Base-by-base conservation (phyloP, 345 rosid species). In the Erysimum cheiranthoides region DNA sequence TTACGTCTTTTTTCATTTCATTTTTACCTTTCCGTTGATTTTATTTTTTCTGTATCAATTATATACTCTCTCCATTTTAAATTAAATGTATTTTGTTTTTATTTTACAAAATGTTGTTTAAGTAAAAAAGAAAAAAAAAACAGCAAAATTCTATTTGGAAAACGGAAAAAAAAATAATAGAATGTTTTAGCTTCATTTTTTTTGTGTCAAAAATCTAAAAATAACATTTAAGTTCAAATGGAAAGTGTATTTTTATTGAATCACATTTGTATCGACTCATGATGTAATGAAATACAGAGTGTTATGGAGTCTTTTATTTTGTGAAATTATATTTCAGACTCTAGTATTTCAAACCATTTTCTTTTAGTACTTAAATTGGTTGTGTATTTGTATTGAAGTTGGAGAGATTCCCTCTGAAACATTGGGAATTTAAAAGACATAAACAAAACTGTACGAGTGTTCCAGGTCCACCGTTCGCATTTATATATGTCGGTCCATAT, bases 341-440 rank as follows among this genome's bases (percentile, higher is more conserved):
- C 50, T 27, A 60, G 49, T n/a, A 21, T 30, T 28, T 54, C 35
- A 10, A 64, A 45, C 25, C 34, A 27, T 21, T 35, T 45, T 66
- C 2, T 36, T n/a, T 30, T 16, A 38, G 52, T n/a, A n/a, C n/a
- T 53, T 32, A 9, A 63, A 64, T 13, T 25, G 61, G 42, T 46
- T 27, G 64, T 8, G 14, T 50, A 46, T 3, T 45, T 36, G 80
- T 64, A 45, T 72, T 73, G 81, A 61, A 66, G 60, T 51, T 70
- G 35, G 78, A 73, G 66, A 78, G 81, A 78, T 78, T 73, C 81
- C 63, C 40, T 78, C 57, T 67, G 78, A 50, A 78, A 78, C 81
- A 66, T 78, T 73, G 81, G 73, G 78, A 78, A 73, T 32, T 53
- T 68, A 73, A 78, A 78, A 78, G 73, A 73, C 78, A 78, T 65